These are phyloP conservation scores for Massariosphaeria phaeospora DNA, from an alignment of 495 filamentous ascomycete species.

Conservation along the genomic window DNA sequence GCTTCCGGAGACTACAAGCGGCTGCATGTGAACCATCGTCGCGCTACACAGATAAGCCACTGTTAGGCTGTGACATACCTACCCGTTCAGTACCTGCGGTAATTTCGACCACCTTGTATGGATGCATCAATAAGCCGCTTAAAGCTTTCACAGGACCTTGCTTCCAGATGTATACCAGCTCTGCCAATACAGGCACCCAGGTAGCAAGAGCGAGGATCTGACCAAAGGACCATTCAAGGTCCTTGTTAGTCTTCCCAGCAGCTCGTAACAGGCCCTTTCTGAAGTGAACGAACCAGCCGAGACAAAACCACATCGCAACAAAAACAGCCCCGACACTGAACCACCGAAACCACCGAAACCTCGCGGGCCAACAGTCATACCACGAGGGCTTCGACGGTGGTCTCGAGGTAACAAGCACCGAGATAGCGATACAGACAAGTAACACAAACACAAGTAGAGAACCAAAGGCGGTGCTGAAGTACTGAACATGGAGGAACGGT, in stretches of 20 bases:
- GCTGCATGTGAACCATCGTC: no score
- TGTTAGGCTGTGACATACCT: no score
- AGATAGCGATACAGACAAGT: background rate
- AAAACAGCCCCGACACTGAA: background rate
- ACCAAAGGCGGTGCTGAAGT: background rate
- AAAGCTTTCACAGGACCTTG: background rate
- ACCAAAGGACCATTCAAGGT: conserved; percentile 4
- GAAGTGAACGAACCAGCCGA: background rate
- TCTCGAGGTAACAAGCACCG: background rate
- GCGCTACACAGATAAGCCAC: no score
- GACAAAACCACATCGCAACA: background rate
- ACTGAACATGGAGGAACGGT: no score
- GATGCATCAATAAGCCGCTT: background rate
- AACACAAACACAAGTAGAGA: background rate
- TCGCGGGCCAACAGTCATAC: no score
- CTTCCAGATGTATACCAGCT: background rate
- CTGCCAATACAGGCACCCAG: background rate
- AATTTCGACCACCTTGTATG: background rate
- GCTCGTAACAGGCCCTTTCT: background rate
- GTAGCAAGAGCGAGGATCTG: background rate
- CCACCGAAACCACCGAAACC: background rate
- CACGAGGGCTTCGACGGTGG: background rate
- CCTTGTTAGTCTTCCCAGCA: conserved; percentile 1
- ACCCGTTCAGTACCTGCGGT: no score
- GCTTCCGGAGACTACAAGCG: no score